Conservation (phyloP, 169 alveolate species). For the Cryptosporidium meleagridis region DNA sequence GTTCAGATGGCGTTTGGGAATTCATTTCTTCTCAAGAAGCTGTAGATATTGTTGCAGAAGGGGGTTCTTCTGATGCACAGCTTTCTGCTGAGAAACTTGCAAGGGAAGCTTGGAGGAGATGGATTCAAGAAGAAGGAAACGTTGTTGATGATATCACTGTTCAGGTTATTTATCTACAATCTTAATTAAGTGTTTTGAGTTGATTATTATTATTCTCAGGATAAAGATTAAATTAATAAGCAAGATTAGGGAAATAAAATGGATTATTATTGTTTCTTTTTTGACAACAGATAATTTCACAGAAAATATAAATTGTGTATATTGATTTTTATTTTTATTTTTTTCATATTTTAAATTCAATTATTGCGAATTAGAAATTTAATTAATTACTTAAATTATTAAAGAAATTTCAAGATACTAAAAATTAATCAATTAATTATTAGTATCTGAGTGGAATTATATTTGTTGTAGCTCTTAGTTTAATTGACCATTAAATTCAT, state of each 20-base stretch:
- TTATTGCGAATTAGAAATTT: not conserved
- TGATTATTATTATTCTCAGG: not conserved
- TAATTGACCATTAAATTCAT: no score
- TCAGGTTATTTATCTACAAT: constrained; percentile 77
- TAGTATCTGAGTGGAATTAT: no score
- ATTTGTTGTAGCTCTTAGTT: not conserved
- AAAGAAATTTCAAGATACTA: no score
- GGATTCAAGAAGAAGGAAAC: constrained; percentile 88
- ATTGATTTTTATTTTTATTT: no score
- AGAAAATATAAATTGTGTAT: no score
- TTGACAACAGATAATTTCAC: not conserved
- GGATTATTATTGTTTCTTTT: not conserved
- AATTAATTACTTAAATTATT: no score
- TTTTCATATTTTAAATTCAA: no score
- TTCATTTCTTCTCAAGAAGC: constrained; percentile 87
- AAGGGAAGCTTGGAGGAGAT: constrained; percentile 86
- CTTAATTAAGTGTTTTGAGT: not conserved
- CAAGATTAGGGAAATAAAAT: not conserved
- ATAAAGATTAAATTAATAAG: not conserved
- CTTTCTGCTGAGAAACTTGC: constrained; percentile 86
- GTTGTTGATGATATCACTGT: constrained; percentile 90
- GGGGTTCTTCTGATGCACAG: constrained; percentile 80
- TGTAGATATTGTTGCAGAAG: constrained; percentile 80
- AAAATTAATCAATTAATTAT: no score
- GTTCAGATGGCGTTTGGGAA: constrained; percentile 90